Evolutionary conservation across 2,329 filamentous ascomycete genomes (phyloP), one percentile per base, ranked within the genome.

Genomic region (Colletotrichum sp.): DNA sequence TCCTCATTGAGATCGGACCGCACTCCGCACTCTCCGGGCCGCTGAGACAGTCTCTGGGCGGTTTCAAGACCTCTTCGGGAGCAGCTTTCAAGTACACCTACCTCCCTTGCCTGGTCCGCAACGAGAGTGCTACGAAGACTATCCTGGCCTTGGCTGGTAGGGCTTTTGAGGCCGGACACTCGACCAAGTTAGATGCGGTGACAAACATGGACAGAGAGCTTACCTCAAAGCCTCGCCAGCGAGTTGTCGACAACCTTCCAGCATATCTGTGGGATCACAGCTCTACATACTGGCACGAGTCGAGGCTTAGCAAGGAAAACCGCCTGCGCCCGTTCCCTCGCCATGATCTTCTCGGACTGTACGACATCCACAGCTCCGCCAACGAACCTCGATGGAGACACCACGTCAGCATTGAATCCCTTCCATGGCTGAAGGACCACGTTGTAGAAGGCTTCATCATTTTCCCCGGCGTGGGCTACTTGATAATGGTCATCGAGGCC

Each of bases 191-290:
- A 34, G 80, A 81, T 26, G 83, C 84, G 3, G 83, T 90, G 80
- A 39, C 34, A 39, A 90, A 90, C 79, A 21, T 18, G n/a, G 59
- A 21, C 18, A n/a, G 24, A 30, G 26, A 28, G 18, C 18, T 63
- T 26, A 34, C 26, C n/a, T 21, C 18, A 30, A 30, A 63, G 26
- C 55, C 55, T 59, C 10, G 16, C 16, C 34, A 39, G 3, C 34
- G 34, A 39, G 16, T 67, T 3, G 28, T 91, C 5, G 78, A 82
- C 2, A 86, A 88, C 75, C 80, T 91, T 32, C 89, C 90, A 3
- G 83, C 85, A 3, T 91, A 91, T 75, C 85, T 87, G 3, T 91
- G 90, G 89, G 89, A 91, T 32, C 89, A 91, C 74, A 81, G 82
- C 44, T 26, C 82, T 2, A 49, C 21, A 12, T 90, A 90, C 79